Percentiles rank a stretch among this genome's conserved stretches.
These are phyloP conservation scores for Apiotrichum mycotoxinovorans DNA, from an alignment of 1,284 basidiomycete species.

Conservation along the genomic window DNA sequence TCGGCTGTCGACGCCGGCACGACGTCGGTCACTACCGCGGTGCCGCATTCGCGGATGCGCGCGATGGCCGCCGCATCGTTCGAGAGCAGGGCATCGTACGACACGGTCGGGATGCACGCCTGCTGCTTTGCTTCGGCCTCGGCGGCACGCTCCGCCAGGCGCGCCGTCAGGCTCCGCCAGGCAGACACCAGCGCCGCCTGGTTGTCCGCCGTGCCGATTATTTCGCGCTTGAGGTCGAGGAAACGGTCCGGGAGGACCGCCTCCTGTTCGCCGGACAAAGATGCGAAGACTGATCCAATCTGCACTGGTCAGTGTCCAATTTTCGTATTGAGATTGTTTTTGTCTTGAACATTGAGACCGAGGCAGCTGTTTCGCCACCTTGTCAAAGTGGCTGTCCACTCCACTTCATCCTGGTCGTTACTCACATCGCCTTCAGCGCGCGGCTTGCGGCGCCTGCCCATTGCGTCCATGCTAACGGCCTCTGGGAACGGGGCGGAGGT, in stretches of 20 bases:
- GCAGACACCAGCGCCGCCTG: constrained; percentile 55
- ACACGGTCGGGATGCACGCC: constrained; percentile 57
- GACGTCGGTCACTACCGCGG: constrained; percentile 61
- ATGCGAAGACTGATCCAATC: constrained; percentile 61
- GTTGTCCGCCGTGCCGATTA: constrained; percentile 45
- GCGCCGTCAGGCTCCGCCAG: constrained; percentile 59
- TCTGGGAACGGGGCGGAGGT: neutral
- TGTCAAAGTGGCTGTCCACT: neutral
- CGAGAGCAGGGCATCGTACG: constrained; percentile 56
- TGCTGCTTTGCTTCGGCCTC: constrained; percentile 55
- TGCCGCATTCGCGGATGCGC: constrained; percentile 58
- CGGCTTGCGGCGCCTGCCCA: constrained; percentile 11
- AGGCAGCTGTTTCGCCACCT: neutral
- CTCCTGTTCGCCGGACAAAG: constrained; percentile 53
- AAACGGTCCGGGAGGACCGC: constrained; percentile 59
- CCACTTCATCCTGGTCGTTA: neutral
- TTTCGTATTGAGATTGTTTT: neutral
- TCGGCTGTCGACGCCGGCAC: constrained; percentile 59
- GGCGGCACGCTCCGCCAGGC: constrained; percentile 53
- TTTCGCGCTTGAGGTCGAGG: constrained; percentile 60
- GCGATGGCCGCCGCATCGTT: constrained; percentile 51
- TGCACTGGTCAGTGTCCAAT: constrained; percentile 5
- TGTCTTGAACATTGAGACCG: neutral
- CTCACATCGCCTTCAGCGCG: constrained; percentile 21
- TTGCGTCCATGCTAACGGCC: neutral